phyloP scores from a whole-genome alignment of 352 stramenopile genomes.

The Phytophthora gonapodyides region DNA sequence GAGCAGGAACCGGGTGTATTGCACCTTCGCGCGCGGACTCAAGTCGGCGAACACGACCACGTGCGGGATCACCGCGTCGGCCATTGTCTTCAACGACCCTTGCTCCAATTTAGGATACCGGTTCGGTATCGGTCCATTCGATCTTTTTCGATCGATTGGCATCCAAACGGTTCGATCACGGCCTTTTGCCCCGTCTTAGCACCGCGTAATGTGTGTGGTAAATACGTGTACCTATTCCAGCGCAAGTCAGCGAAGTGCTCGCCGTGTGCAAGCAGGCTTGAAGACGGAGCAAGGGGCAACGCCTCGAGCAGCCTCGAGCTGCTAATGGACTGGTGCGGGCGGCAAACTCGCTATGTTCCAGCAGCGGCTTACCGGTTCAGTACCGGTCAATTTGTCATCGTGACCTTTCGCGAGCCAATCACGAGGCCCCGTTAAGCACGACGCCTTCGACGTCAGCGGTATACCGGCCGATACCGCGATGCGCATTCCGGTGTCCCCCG shows the following conservation, averaged over 20 bases:
- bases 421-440: background rate
- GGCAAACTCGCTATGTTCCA: no score
- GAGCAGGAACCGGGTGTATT: conserved; percentile 75
- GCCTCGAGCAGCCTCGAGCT: no score
- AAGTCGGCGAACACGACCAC: conserved; percentile 73
- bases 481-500: background rate
- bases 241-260: no score
- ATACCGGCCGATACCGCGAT: conserved; percentile 1
- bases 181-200: no score
- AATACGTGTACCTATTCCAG: no score
- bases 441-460: background rate
- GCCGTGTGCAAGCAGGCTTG: no score
- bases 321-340: no score
- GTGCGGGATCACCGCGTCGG: conserved; percentile 29
- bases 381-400: background rate
- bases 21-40: conserved; percentile 53
- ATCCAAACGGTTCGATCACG: background rate
- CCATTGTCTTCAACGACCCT: conserved; percentile 5
- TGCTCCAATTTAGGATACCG: no score
- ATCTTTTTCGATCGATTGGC: background rate
- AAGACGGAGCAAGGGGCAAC: no score
- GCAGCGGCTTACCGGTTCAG: no score
- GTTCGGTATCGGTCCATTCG: no score
- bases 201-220: no score
- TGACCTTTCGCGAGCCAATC: conserved; percentile 1